Base-by-base conservation (phyloP, 2,329 filamentous ascomycete genomes). In the Metarhizium rileyi region DNA sequence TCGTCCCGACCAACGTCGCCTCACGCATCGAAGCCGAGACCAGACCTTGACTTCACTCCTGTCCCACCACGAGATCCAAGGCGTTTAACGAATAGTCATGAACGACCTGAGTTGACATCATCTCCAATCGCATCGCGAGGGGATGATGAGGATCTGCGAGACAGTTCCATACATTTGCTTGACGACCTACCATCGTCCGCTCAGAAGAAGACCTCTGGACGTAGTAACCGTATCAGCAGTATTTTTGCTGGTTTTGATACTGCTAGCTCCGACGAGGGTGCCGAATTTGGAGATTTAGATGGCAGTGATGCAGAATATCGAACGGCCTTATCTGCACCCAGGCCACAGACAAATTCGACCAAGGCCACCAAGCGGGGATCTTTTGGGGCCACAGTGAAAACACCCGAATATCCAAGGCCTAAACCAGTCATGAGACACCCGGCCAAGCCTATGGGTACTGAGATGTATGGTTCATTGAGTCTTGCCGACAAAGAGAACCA, bases 181-280 rank as follows among this genome's bases (percentile, higher is more conserved):
- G 87, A 93, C 58, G 84, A 90, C 59, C 86, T 86, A 0, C 85
- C 86, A 2, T 68, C 90, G 38, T 81, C 83, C 1, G 70, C 66
- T 49, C 74, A 79, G 14, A 77, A 74, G 48, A 53, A 40, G 4
- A 74, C 76, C 2, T 77, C 81, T 2, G 73, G 86, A 61, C 78
- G 83, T 52, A 78, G 84, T 16, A 83, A 86, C 60, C 77, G 87
- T 49, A 83, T 87, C 45, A 91, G 86, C 66, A 93, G 87, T 61
- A 71, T 94, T n/a, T 93, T 93, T 65, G 86, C 87, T 28, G 87
- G 87, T 0, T 93, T 94, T 56, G 87, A 91, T 44, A 80, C 80
- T 12, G 75, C 73, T 42, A 88, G 81, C 59, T 84, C 83, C 7
- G 83, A 83, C 42, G 83, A 87, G 49, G 72, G 63, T 3, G 80